Evolutionary conservation across 2,329 filamentous ascomycete species (phyloP).

Genomic region (Acephala macrosclerotiorum): DNA sequence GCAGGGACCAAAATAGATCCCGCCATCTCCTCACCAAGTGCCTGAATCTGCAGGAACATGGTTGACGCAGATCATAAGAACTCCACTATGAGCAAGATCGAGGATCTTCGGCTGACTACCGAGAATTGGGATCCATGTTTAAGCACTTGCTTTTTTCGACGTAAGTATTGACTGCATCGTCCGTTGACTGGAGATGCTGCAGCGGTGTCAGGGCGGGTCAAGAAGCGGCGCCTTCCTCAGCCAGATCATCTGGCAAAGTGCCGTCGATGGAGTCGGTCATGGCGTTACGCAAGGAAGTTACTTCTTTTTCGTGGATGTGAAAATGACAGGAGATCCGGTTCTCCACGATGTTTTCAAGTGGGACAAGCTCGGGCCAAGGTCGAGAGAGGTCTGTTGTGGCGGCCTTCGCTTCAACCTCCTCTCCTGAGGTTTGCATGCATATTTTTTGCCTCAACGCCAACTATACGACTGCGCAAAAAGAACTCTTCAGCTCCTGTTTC

Average conservation of each 20-base stretch:
- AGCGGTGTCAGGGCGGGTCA: no score
- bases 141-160: slow-evolving; percentile 1
- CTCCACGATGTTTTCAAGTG: background rate
- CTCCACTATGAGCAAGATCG: background rate
- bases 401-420: background rate
- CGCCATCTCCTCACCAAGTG: background rate
- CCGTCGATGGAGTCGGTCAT: background rate
- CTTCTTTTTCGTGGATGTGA: background rate
- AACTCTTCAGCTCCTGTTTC: slow-evolving; percentile 4
- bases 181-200: background rate
- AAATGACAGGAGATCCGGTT: background rate
- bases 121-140: slow-evolving; percentile 2
- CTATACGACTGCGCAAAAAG: background rate
- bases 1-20: slow-evolving; percentile 15
- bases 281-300: background rate
- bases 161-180: background rate
- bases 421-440: slow-evolving; percentile 8
- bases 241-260: no score
- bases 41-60: slow-evolving; percentile 17
- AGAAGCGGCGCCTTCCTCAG: no score
- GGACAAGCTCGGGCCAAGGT: background rate
- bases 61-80: background rate
- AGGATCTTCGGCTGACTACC: slow-evolving; percentile 8
- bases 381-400: background rate
- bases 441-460: slow-evolving; percentile 1